Conservation (phyloP, 2,329 filamentous ascomycete species). For the Fusarium sterilihyphosum region DNA sequence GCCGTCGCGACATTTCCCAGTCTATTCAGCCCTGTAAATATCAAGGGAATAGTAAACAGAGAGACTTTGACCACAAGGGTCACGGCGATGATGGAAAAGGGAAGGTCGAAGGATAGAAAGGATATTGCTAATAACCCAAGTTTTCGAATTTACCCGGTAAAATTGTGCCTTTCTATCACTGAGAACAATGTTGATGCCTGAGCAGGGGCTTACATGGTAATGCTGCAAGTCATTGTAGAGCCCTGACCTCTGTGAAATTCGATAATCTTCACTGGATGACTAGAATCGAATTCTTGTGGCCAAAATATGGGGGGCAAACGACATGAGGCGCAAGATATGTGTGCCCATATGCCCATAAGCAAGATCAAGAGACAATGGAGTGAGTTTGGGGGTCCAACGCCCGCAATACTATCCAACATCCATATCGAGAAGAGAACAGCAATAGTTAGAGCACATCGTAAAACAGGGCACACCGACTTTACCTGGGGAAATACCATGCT, state of each 20-base stretch:
- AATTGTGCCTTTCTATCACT: background rate
- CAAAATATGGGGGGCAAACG: constrained; percentile 14
- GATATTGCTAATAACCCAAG: background rate
- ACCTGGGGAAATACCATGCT: constrained; percentile 19
- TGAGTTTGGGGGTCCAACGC: constrained; percentile 20
- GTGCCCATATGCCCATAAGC: background rate
- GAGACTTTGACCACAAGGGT: background rate
- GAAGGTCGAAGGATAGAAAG: background rate
- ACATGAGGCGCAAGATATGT: constrained; percentile 13
- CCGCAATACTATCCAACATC: background rate
- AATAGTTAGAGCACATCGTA: background rate
- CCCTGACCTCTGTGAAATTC: constrained; percentile 2
- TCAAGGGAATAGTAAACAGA: background rate
- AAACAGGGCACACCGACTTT: constrained; percentile 28
- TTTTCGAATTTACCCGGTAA: background rate
- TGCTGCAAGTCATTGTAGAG: constrained; percentile 19
- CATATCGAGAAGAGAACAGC: background rate
- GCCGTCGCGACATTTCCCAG: constrained; percentile 16
- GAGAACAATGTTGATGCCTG: constrained; percentile 5
- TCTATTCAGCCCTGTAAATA: constrained; percentile 26
- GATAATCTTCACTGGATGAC: background rate
- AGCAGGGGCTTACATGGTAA: background rate
- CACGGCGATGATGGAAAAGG: background rate
- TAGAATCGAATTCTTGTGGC: background rate
- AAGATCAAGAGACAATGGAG: constrained; percentile 12